A percentile compares a stretch with the other conserved stretches of the same genome.
Evolutionary conservation across 495 filamentous ascomycete genomes (phyloP).

Genomic region (Sabuloglossum arenarium): DNA sequence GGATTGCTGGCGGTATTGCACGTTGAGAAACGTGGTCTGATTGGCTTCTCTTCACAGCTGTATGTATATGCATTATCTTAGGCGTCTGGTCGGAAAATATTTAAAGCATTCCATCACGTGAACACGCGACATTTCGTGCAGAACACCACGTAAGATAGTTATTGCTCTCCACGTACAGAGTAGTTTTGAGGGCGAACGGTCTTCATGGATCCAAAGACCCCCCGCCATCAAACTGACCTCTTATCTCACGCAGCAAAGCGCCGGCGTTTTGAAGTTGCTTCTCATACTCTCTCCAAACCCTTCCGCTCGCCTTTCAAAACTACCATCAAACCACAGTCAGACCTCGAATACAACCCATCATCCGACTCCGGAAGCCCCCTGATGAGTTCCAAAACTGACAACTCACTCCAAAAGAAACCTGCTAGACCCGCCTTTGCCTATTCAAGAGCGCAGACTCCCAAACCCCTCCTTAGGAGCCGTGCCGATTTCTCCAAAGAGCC

Average conservation of each 20-base stretch:
- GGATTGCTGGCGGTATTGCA: slow-evolving; percentile 57
- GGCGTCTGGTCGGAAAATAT: too few relatives aligned
- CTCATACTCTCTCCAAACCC: slow-evolving; percentile 4
- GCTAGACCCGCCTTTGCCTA: not conserved
- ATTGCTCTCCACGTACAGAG: not conserved
- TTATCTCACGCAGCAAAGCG: slow-evolving; percentile 4
- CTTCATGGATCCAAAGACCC: not conserved
- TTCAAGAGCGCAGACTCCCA: not conserved
- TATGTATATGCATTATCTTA: not conserved
- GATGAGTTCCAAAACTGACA: too few relatives aligned
- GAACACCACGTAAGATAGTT: not conserved
- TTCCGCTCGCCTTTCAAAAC: slow-evolving; percentile 7
- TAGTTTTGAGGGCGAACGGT: not conserved
- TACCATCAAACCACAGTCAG: not conserved
- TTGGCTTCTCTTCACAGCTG: too few relatives aligned
- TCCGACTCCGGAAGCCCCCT: not conserved
- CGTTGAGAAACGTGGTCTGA: slow-evolving; percentile 26
- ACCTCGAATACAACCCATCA: not conserved
- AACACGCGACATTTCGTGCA: not conserved
- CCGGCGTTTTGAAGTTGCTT: slow-evolving; percentile 4
- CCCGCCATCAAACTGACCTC: not conserved
- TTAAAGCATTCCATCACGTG: too few relatives aligned
- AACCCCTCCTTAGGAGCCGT: not conserved
- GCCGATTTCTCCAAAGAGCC: not conserved
- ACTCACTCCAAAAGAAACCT: not conserved